Conservation (phyloP, 2,329 filamentous ascomycete genomes). For the Pseudopithomyces maydicus region DNA sequence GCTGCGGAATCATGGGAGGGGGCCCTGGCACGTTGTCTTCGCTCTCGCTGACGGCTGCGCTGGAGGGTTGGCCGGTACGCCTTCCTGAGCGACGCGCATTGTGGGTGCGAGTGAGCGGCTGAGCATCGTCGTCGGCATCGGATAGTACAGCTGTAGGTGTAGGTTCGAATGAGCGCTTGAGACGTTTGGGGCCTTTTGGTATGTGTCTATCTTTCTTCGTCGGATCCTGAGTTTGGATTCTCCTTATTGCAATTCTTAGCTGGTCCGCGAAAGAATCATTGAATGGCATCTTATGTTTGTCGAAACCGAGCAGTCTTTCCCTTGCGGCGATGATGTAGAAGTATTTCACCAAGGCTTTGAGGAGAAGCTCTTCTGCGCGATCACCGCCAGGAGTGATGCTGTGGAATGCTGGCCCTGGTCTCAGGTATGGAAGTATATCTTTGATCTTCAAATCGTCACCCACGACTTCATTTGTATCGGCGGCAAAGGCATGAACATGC, state of each 20-base stretch:
- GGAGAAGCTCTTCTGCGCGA: slow-evolving; percentile 2
- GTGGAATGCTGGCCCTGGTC: slow-evolving; percentile 2
- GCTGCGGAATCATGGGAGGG: background rate
- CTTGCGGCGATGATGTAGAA: slow-evolving; percentile 13
- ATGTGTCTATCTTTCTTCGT: background rate
- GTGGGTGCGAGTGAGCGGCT: background rate
- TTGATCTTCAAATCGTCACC: slow-evolving; percentile 6
- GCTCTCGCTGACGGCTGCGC: slow-evolving; percentile 4
- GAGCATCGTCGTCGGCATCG: slow-evolving; percentile 1
- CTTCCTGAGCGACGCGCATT: slow-evolving; percentile 3
- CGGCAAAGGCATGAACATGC: slow-evolving; percentile 2
- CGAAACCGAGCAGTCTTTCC: slow-evolving; percentile 5
- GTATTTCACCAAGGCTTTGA: slow-evolving; percentile 14
- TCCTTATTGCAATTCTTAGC: slow-evolving; percentile 5
- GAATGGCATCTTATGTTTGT: slow-evolving; percentile 9
- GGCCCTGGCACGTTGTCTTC: background rate
- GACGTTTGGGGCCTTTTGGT: background rate
- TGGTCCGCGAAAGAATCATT: slow-evolving; percentile 9
- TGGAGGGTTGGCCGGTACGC: slow-evolving; percentile 2
- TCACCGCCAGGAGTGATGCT: background rate
- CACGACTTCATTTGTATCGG: background rate
- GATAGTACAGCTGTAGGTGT: background rate
- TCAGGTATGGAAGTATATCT: slow-evolving; percentile 1
- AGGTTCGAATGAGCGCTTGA: background rate
- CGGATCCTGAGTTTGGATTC: background rate